phyloP scores from a whole-genome alignment of 208 protist genomes.

The Entamoeba histolytica region DNA sequence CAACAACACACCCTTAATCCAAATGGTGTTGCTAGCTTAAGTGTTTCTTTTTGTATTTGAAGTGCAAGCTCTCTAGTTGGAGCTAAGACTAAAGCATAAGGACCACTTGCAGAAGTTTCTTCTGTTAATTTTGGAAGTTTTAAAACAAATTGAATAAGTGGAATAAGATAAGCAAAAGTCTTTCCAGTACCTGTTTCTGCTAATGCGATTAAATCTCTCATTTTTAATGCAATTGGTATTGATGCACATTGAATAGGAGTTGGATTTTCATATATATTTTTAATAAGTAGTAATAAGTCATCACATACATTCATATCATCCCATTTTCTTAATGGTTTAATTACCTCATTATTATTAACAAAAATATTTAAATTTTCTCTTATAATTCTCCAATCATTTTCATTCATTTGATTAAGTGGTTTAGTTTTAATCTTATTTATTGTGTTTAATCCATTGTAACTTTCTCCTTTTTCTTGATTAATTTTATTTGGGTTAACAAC shows the following conservation, averaged over 20 bases:
- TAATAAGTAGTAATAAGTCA: neutral
- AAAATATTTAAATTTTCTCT: neutral
- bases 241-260: slow-evolving; percentile 83
- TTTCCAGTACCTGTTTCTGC: slow-evolving; percentile 94
- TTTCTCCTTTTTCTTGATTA: neutral
- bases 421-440: neutral
- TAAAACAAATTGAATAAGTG: slow-evolving; percentile 16
- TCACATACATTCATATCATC: neutral
- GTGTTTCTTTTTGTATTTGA: slow-evolving; percentile 73
- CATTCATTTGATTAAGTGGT: neutral
- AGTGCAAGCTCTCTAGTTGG: slow-evolving; percentile 89
- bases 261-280: slow-evolving; percentile 46
- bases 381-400: neutral
- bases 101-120: slow-evolving; percentile 19
- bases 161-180: slow-evolving; percentile 64
- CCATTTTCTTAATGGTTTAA: neutral
- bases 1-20: neutral
- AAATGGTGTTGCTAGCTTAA: neutral
- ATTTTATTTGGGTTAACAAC: neutral
- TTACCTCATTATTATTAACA: neutral
- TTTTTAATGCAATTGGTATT: slow-evolving; percentile 59
- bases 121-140: neutral
- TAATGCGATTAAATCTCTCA: slow-evolving; percentile 91
- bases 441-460: neutral
- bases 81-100: slow-evolving; percentile 76